phyloP scores from a whole-genome alignment of 2,329 filamentous ascomycete genomes.

The Xylaria sp. region DNA sequence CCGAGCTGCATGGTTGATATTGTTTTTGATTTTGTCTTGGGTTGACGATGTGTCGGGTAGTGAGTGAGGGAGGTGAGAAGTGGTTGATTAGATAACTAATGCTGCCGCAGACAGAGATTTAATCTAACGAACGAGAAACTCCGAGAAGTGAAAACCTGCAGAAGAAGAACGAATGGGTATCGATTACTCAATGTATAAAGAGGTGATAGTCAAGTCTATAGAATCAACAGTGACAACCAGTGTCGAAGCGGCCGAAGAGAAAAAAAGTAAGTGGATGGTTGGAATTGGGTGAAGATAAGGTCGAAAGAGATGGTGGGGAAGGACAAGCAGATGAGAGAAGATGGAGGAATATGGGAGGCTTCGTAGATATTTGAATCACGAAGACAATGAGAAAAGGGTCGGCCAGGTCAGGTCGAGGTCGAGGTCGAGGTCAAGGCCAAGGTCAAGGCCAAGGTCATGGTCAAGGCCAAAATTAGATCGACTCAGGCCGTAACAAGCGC shows the following conservation, averaged over 20 bases:
- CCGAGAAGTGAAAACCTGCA: conserved; percentile 11
- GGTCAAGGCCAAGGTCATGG: not conserved
- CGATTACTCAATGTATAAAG: conserved; percentile 17
- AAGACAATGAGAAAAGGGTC: conserved; percentile 31
- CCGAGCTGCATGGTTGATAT: conserved; percentile 38
- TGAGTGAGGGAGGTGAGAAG: not conserved
- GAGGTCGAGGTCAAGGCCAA: too few relatives aligned
- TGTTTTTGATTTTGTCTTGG: conserved; percentile 1
- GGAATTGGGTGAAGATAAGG: conserved; percentile 6
- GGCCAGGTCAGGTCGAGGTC: conserved; percentile 2
- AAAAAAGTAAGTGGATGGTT: conserved; percentile 8
- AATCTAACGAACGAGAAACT: not conserved
- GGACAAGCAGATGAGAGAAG: conserved; percentile 6
- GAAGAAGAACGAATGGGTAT: conserved; percentile 15
- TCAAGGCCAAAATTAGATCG: not conserved
- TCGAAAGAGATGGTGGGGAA: conserved; percentile 3
- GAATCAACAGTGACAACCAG: conserved; percentile 33
- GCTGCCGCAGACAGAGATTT: not conserved
- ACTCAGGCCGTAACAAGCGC: conserved; percentile 23
- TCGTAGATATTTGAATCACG: conserved; percentile 34
- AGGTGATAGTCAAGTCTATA: not conserved
- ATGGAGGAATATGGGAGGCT: conserved; percentile 14
- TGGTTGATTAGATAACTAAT: not conserved
- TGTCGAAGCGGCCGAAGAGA: conserved; percentile 26
- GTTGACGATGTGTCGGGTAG: not conserved